Evolutionary conservation across 1,139 yeast genomes (phyloP).

Genomic region (Yarrowia galli): DNA sequence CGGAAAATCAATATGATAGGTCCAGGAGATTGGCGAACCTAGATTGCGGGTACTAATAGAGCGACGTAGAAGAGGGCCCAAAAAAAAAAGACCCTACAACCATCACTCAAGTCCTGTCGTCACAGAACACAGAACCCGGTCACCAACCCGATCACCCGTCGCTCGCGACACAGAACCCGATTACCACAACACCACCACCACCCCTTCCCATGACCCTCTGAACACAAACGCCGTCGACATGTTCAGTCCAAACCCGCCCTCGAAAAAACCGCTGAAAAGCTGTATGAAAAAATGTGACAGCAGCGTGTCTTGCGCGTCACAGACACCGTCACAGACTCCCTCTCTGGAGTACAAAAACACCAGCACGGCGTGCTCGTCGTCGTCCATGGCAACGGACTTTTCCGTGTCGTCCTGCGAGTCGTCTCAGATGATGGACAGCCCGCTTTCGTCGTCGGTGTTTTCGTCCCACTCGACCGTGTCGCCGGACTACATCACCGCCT

Average conservation of each 20-base stretch:
- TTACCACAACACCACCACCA: not conserved
- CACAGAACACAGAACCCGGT: too few relatives aligned
- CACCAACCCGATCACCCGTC: too few relatives aligned
- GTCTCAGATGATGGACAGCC: constrained; percentile 20
- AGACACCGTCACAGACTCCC: not conserved
- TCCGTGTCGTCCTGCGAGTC: constrained; percentile 22
- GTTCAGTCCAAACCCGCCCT: constrained; percentile 35
- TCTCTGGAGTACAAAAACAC: constrained; percentile 23
- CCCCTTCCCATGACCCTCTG: too few relatives aligned
- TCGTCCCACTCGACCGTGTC: constrained; percentile 22
- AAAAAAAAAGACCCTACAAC: not conserved
- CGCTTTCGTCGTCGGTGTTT: constrained; percentile 16
- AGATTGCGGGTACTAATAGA: constrained; percentile 30
- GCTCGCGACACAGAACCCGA: too few relatives aligned
- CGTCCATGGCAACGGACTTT: constrained; percentile 8
- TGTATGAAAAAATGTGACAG: constrained; percentile 32
- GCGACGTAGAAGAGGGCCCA: not conserved
- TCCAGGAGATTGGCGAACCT: constrained; percentile 32
- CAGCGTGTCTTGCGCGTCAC: not conserved
- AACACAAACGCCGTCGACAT: constrained; percentile 1
- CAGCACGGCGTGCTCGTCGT: constrained; percentile 16
- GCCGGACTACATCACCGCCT: constrained; percentile 28
- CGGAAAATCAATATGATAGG: constrained; percentile 32
- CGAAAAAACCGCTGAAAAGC: constrained; percentile 35
- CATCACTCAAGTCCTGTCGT: too few relatives aligned